Evolutionary conservation across 352 stramenopile species (phyloP), one percentile per base, ranked within the genome.

Genomic region (Globisporangium okanoganense): DNA sequence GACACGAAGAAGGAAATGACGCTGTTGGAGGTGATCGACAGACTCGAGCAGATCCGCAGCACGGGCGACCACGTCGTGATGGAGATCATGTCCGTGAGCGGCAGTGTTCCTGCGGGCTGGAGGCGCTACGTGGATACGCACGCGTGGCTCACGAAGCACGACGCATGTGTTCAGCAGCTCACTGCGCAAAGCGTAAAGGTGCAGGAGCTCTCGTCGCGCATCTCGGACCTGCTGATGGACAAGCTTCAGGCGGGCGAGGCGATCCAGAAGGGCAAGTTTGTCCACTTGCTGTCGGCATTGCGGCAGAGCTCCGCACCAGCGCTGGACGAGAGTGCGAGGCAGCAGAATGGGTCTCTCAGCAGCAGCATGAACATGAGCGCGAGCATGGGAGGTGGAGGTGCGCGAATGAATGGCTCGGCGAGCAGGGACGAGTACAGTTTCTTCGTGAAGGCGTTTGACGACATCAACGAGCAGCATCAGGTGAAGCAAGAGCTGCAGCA

Each of bases 391-490:
- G 35, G 27, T 7, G 9, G 40, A n/a, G 29, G 6, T 18, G 8
- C 33, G 18, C 27, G 48, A 24, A 24, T 45, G 40, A 55, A 41
- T 40, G 49, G 49, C 9, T 35, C 18, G 9, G 29, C 49, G 49
- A 41, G 29, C 52, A 87, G 86, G 41, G 82, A 91, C 41, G 82
- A 89, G 51, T 86, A 86, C 56, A 75, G 65, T 16, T 91, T 88
- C 52, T 73, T 91, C 24, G 59, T 89, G 9, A 82, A 85, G 54
- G 78, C 78, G 5, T 91, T 80, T 56, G 82, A 89, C 33, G 79
- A 89, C 49, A 71, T 88, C 18, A 60, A 67, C 6, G 68, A 79
- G 58, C 78, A 87, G 49, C 66, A 85, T 7, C 66, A 82, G 29
- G 70, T 91, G 51, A 78, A 84, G 18, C 53, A 67, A 9, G 79